Conservation (phyloP, 306 rosid species). For the Rosa chinensis region DNA sequence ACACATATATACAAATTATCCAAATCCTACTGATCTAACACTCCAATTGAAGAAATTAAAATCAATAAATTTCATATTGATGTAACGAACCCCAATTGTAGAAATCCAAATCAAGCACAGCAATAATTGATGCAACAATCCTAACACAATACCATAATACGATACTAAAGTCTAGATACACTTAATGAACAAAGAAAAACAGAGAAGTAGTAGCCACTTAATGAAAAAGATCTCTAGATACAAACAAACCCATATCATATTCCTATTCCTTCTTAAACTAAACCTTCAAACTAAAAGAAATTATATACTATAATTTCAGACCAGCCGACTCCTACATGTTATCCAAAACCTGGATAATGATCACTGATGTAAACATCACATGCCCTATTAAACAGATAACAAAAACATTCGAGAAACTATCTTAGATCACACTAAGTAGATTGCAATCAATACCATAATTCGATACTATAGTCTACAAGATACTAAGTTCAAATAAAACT, state of each 20-base stretch:
- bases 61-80: no score
- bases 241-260: not conserved
- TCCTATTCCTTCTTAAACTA: not conserved
- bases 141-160: no score
- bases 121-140: no score
- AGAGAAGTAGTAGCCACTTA: no score
- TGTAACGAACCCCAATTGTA: no score
- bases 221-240: no score
- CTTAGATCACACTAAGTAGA: conserved; percentile 19
- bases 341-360: not conserved
- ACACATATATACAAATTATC: no score
- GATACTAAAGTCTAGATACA: no score
- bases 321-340: not conserved
- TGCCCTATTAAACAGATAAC: not conserved
- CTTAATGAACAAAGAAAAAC: no score
- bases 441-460: conserved; percentile 12
- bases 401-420: not conserved
- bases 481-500: conserved; percentile 26
- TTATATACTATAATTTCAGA: not conserved
- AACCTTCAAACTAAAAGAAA: not conserved
- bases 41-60: no score
- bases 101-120: no score
- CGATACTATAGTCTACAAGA: conserved; percentile 30
- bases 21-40: no score
- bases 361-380: not conserved